A percentile compares a stretch with the other conserved stretches of the same genome.
These are phyloP conservation scores for Sugiyamaella smithiae DNA, from an alignment of 805 yeast genomes.

Conservation along the genomic window DNA sequence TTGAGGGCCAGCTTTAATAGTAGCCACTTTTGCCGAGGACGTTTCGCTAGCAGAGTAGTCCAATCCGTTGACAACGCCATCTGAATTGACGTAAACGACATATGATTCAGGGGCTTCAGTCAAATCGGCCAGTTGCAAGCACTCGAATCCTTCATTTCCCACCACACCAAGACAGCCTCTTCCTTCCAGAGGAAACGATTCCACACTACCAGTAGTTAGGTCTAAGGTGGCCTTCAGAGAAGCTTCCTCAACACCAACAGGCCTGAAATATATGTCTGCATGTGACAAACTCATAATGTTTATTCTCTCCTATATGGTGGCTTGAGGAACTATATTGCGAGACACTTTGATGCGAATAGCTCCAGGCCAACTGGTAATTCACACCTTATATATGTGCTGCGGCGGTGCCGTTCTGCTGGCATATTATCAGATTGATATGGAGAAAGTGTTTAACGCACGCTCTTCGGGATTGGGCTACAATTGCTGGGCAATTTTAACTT, in stretches of 20 bases:
- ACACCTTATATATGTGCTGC: too few species aligned
- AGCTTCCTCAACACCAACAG: not conserved
- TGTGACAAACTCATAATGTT: not conserved
- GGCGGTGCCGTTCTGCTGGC: too few species aligned
- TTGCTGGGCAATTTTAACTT: too few species aligned
- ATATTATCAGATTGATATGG: too few species aligned
- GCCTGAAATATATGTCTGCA: conserved; percentile 6
- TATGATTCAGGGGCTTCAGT: conserved; percentile 10
- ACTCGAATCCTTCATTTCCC: conserved; percentile 15
- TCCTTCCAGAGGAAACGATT: conserved; percentile 13
- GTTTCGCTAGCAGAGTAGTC: conserved; percentile 2
- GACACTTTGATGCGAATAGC: too few species aligned
- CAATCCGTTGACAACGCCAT: conserved; percentile 3
- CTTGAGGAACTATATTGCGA: too few species aligned
- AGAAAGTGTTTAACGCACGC: too few species aligned
- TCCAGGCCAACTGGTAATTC: too few species aligned
- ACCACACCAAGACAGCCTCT: conserved; percentile 21
- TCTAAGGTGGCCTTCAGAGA: not conserved
- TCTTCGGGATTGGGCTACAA: too few species aligned
- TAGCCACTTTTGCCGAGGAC: not conserved
- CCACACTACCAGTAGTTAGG: not conserved
- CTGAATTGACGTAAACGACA: conserved; percentile 5
- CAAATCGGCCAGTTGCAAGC: conserved; percentile 15
- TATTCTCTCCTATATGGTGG: too few species aligned
- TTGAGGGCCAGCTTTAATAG: conserved; percentile 20